A percentile compares a stretch with the other conserved stretches of the same genome.
Evolutionary conservation across 148 eudicot genomes (phyloP).

Genomic region (Silene uniflora): DNA sequence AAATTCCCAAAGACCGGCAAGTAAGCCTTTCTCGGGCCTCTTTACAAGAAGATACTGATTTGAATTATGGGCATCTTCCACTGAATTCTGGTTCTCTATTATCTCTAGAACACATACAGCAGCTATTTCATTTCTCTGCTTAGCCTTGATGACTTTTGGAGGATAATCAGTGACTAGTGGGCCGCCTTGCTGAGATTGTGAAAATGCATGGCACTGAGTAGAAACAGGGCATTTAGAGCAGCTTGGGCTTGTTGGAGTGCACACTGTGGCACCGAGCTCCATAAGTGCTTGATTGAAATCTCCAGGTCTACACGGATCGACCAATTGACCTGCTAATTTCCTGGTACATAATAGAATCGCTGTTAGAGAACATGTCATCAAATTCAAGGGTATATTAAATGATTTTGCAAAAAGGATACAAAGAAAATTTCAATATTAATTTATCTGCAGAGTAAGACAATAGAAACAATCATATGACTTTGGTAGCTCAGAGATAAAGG

Average conservation of each 20-base stretch:
- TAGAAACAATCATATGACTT: background rate
- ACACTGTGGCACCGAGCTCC: conserved; percentile 96
- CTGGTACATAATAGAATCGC: conserved; percentile 29
- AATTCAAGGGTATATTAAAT: no score
- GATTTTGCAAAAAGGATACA: no score
- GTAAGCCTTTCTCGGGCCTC: conserved; percentile 88
- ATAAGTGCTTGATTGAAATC: conserved; percentile 94
- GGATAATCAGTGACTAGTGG: conserved; percentile 80
- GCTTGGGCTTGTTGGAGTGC: conserved; percentile 58
- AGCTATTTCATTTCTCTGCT: conserved; percentile 72
- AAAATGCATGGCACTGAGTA: conserved; percentile 60
- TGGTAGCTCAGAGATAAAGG: background rate
- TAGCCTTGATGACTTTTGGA: conserved; percentile 62
- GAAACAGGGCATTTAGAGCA: conserved; percentile 76
- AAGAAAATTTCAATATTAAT: no score
- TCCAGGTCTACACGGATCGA: conserved; percentile 81
- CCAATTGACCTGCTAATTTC: conserved; percentile 83
- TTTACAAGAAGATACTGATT: conserved; percentile 72
- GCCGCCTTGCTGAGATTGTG: conserved; percentile 37
- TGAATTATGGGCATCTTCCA: conserved; percentile 25
- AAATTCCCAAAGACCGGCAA: conserved; percentile 99
- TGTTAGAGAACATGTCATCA: background rate
- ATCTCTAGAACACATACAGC: conserved; percentile 91
- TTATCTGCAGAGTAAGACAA: background rate
- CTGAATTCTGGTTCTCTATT: conserved; percentile 26